These are phyloP conservation scores for Nicotiana tomentosiformis DNA, from an alignment of 257 asterid species.

Conservation along the genomic window DNA sequence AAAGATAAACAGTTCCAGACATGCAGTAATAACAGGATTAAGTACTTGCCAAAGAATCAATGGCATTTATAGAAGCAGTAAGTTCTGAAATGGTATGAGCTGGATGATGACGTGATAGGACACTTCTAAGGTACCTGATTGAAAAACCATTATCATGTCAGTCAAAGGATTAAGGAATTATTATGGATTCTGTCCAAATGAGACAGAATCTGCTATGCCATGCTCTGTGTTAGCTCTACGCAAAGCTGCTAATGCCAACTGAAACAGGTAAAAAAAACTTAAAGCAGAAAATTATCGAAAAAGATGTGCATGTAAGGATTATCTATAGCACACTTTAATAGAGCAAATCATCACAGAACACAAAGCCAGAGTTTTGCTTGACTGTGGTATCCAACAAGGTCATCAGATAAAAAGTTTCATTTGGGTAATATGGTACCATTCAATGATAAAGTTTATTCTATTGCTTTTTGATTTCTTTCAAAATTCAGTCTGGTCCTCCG, in stretches of 20 bases:
- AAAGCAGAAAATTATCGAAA: neutral
- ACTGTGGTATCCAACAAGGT: neutral
- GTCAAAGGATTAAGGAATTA: slow-evolving; percentile 7
- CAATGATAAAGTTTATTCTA: neutral
- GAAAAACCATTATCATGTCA: slow-evolving; percentile 16
- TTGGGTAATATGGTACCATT: neutral
- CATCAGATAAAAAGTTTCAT: neutral
- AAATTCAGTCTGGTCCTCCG: neutral
- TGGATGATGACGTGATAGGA: slow-evolving; percentile 65
- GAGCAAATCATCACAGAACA: neutral
- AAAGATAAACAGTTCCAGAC: neutral
- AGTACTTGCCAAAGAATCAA: slow-evolving; percentile 56
- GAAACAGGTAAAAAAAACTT: slow-evolving; percentile 19
- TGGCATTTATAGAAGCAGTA: slow-evolving; percentile 32
- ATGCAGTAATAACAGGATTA: neutral
- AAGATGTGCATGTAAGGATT: neutral
- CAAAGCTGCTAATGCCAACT: slow-evolving; percentile 88
- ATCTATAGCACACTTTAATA: neutral
- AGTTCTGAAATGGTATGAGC: slow-evolving; percentile 49
- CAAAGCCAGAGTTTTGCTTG: neutral
- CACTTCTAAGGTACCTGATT: slow-evolving; percentile 56
- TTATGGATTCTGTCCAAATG: neutral
- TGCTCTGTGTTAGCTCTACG: slow-evolving; percentile 49
- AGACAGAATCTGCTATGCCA: slow-evolving; percentile 44
- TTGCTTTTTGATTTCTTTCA: neutral